A percentile compares a stretch with the other conserved stretches of the same genome.
phyloP scores from a whole-genome alignment of 2,329 filamentous ascomycete species.

The Alternaria brassicicola region DNA sequence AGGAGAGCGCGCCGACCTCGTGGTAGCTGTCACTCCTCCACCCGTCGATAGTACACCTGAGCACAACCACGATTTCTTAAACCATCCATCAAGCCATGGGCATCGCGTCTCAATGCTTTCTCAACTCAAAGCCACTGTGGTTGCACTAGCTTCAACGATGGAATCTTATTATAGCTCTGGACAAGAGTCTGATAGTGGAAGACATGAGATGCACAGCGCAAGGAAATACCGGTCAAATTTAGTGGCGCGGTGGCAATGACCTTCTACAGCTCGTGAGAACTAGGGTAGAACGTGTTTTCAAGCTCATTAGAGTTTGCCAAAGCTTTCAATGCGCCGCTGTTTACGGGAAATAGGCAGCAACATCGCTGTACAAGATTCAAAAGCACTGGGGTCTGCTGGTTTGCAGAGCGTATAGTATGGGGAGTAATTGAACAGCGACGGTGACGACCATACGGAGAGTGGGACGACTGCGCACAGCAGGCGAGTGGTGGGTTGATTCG shows the following conservation, averaged over 20 bases:
- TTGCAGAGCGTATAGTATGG: neutral
- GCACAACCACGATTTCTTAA: neutral
- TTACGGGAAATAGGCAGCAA: neutral
- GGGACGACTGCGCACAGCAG: neutral
- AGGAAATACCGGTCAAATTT: too few species aligned
- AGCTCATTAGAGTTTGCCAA: too few species aligned
- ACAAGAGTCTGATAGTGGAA: too few species aligned
- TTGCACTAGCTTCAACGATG: too few species aligned
- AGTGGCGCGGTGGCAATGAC: too few species aligned
- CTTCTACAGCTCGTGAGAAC: too few species aligned
- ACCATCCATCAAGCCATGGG: neutral
- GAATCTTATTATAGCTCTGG: too few species aligned
- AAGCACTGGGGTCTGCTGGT: neutral
- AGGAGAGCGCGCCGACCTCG: constrained; percentile 19
- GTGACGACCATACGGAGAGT: neutral
- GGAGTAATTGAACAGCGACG: neutral
- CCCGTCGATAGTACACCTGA: neutral
- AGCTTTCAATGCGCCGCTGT: too few species aligned
- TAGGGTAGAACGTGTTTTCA: too few species aligned
- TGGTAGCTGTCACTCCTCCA: neutral
- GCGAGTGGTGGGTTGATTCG: neutral
- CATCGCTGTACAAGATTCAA: neutral
- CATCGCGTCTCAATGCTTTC: neutral
- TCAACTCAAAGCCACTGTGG: neutral
- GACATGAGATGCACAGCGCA: too few species aligned